phyloP scores from a whole-genome alignment of 805 yeast genomes.

The Myxozyma vanderwaltii region DNA sequence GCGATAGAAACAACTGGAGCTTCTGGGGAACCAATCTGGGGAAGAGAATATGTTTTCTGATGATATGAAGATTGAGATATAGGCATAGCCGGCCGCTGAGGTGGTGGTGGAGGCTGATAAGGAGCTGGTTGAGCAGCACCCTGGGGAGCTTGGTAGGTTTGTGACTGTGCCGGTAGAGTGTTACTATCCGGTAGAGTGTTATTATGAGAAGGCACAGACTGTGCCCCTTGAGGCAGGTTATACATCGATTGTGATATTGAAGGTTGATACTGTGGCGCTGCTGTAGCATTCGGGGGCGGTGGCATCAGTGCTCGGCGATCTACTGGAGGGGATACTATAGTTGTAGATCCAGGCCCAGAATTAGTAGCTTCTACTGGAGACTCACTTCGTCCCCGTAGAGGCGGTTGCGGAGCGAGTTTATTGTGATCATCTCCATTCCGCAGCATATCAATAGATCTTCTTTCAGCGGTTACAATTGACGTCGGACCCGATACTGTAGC shows the following conservation, averaged over 20 bases:
- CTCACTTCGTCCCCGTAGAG: conserved; percentile 17
- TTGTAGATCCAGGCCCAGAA: too few relatives aligned
- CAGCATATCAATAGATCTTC: conserved; percentile 8
- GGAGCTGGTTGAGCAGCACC: not conserved
- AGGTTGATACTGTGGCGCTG: not conserved
- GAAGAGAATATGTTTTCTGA: not conserved
- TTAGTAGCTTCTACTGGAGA: conserved; percentile 9
- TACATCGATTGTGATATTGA: not conserved
- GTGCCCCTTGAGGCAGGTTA: conserved; percentile 1
- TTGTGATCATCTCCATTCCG: conserved; percentile 3
- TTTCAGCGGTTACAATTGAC: conserved; percentile 10
- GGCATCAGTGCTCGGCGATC: not conserved
- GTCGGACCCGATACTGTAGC: conserved; percentile 4
- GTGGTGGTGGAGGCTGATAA: not conserved
- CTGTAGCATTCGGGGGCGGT: not conserved
- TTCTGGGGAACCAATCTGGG: too few relatives aligned
- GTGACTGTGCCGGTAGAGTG: not conserved
- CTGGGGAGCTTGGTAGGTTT: not conserved
- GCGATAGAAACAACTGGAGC: too few relatives aligned
- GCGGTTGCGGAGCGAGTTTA: conserved; percentile 1
- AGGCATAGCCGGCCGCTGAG: not conserved
- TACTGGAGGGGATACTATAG: not conserved
- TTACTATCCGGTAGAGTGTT: not conserved
- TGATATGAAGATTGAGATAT: not conserved
- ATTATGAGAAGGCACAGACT: not conserved